Percentiles rank a stretch among this genome's conserved stretches.
Conservation (phyloP, 2,329 filamentous ascomycete genomes). For the Arthrobotrys entomopaga region DNA sequence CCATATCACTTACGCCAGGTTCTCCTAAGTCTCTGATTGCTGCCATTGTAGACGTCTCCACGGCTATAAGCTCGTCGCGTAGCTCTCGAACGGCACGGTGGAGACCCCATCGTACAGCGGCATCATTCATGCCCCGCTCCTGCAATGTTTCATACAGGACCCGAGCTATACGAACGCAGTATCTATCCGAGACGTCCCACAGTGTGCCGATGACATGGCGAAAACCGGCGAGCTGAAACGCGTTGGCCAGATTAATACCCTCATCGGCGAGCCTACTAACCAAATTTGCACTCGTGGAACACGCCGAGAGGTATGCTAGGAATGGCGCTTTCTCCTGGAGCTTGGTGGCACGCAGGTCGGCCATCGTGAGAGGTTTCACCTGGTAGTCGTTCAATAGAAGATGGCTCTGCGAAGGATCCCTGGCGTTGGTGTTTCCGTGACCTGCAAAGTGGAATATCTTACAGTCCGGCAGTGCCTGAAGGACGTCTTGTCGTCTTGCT, state of each 20-base stretch:
- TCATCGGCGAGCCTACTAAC: neutral
- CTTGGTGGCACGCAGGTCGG: neutral
- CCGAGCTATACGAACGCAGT: slow-evolving; percentile 60
- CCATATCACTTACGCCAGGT: too few relatives aligned
- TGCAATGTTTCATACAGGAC: slow-evolving; percentile 57
- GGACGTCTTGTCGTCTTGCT: neutral
- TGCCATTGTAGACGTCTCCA: neutral
- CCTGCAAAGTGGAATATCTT: neutral
- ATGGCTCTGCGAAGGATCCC: neutral
- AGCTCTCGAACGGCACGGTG: slow-evolving; percentile 5
- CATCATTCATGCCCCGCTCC: slow-evolving; percentile 20
- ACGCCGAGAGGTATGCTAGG: neutral
- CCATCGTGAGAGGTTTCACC: neutral
- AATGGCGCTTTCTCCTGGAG: slow-evolving; percentile 1
- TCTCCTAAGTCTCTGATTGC: too few relatives aligned
- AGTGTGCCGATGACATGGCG: neutral
- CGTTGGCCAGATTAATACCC: neutral
- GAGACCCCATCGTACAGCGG: neutral
- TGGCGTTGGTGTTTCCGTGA: neutral
- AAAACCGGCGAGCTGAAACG: neutral
- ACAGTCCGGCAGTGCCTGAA: neutral
- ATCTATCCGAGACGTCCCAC: neutral
- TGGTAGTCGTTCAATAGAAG: neutral
- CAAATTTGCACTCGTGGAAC: neutral
- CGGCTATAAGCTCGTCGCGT: slow-evolving; percentile 2